These are phyloP conservation scores for Podospora australis DNA, from an alignment of 495 filamentous ascomycete genomes.

Conservation along the genomic window DNA sequence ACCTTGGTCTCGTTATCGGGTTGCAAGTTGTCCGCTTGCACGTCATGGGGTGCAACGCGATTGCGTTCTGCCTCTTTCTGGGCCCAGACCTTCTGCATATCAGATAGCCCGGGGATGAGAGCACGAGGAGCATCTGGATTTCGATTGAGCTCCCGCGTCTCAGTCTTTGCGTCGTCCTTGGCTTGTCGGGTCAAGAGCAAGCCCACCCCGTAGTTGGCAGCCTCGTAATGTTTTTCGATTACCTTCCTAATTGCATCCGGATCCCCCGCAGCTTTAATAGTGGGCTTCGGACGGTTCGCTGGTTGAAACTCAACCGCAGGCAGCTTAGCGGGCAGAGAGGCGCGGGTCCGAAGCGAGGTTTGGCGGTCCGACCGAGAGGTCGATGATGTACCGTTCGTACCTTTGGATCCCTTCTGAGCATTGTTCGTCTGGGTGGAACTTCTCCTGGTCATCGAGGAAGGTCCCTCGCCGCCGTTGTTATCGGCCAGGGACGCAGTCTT, in stretches of 20 bases:
- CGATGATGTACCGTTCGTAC: neutral
- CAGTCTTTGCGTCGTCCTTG: neutral
- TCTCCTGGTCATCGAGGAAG: too few relatives aligned
- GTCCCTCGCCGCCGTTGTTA: conserved; percentile 16
- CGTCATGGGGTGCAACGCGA: conserved; percentile 35
- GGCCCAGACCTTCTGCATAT: conserved; percentile 42
- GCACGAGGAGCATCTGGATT: neutral
- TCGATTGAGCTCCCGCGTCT: neutral
- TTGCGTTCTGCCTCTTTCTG: conserved; percentile 38
- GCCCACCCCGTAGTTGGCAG: too few relatives aligned
- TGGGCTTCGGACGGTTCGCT: conserved; percentile 21
- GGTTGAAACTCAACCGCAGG: conserved; percentile 25
- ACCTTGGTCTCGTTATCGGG: conserved; percentile 33
- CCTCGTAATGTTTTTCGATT: neutral
- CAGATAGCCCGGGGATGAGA: conserved; percentile 29
- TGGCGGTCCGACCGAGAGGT: conserved; percentile 1
- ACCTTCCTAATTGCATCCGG: neutral
- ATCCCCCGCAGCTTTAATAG: neutral
- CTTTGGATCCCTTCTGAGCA: too few relatives aligned
- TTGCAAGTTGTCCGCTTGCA: neutral
- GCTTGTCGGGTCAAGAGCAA: neutral
- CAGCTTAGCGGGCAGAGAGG: conserved; percentile 25
- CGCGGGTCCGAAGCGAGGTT: conserved; percentile 18
- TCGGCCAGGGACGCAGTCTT: too few relatives aligned
- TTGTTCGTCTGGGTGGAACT: neutral